Conservation (phyloP, 768 basidiomycete species). For the Epithele typhae region DNA sequence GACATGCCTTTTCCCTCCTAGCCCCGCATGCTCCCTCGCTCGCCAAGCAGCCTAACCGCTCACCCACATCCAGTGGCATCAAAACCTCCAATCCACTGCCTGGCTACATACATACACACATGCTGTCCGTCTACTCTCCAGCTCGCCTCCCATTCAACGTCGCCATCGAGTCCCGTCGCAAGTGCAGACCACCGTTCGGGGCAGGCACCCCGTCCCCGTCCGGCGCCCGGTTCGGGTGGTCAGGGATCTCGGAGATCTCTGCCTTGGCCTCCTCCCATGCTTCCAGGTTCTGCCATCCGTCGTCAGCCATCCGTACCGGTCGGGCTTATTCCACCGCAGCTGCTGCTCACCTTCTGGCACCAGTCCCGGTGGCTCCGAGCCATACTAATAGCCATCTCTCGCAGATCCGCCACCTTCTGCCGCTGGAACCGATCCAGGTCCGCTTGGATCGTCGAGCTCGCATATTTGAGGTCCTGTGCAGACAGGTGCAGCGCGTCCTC, state of each 20-base stretch:
- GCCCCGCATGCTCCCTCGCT: too few relatives aligned
- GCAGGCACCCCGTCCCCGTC: slow-evolving; percentile 27
- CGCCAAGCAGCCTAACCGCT: too few relatives aligned
- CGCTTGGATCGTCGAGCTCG: slow-evolving; percentile 93
- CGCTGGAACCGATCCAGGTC: slow-evolving; percentile 98
- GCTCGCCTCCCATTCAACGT: slow-evolving; percentile 53
- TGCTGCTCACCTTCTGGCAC: slow-evolving; percentile 78
- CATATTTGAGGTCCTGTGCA: slow-evolving; percentile 93
- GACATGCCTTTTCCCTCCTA: too few relatives aligned
- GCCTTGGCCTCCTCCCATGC: slow-evolving; percentile 96
- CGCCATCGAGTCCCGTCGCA: slow-evolving; percentile 63
- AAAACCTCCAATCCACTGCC: too few relatives aligned
- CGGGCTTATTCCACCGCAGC: not conserved
- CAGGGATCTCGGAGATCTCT: slow-evolving; percentile 86
- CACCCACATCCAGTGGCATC: too few relatives aligned
- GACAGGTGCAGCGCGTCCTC: slow-evolving; percentile 93
- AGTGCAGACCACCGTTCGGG: slow-evolving; percentile 31
- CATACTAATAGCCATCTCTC: slow-evolving; percentile 91
- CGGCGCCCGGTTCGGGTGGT: slow-evolving; percentile 77
- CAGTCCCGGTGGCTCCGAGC: slow-evolving; percentile 90
- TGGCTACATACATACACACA: not conserved
- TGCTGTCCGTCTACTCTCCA: not conserved
- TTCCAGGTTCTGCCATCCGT: slow-evolving; percentile 73
- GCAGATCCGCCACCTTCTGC: slow-evolving; percentile 94
- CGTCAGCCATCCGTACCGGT: too few relatives aligned